A percentile compares a stretch with the other conserved stretches of the same genome.
phyloP scores from a whole-genome alignment of 176 grass and related monocot species.

The Eleusine indica region DNA sequence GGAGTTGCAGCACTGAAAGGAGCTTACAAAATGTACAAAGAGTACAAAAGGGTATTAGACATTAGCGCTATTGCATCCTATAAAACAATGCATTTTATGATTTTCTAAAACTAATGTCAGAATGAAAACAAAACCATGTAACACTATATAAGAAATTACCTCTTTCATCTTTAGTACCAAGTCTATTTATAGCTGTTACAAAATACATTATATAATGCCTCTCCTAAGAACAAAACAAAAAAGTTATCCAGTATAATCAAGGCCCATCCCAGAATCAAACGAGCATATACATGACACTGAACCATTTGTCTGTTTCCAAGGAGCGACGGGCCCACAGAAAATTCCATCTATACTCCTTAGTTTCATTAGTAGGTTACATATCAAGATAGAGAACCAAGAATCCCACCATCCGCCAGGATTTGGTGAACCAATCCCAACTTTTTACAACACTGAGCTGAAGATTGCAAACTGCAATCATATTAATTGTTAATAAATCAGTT shows the following conservation, averaged over 20 bases:
- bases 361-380: neutral
- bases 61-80: slow-evolving; percentile 7
- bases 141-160: neutral
- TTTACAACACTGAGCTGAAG: neutral
- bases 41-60: slow-evolving; percentile 9
- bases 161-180: slow-evolving; percentile 10
- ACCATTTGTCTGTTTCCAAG: neutral
- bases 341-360: neutral
- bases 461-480: slow-evolving; percentile 15
- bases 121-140: slow-evolving; percentile 3
- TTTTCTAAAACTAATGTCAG: neutral
- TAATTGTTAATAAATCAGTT: neutral
- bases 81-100: slow-evolving; percentile 1
- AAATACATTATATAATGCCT: neutral
- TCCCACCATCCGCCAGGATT: neutral
- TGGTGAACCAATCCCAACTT: slow-evolving; percentile 25
- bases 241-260: neutral
- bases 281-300: neutral
- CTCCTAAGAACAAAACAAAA: neutral
- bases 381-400: neutral
- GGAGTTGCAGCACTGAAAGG: slow-evolving; percentile 14
- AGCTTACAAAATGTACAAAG: neutral
- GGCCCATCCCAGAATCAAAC: neutral
- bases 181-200: neutral
- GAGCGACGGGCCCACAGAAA: neutral